Conservation (phyloP, 495 filamentous ascomycete genomes). For the Hyaloscypha finlandica region DNA sequence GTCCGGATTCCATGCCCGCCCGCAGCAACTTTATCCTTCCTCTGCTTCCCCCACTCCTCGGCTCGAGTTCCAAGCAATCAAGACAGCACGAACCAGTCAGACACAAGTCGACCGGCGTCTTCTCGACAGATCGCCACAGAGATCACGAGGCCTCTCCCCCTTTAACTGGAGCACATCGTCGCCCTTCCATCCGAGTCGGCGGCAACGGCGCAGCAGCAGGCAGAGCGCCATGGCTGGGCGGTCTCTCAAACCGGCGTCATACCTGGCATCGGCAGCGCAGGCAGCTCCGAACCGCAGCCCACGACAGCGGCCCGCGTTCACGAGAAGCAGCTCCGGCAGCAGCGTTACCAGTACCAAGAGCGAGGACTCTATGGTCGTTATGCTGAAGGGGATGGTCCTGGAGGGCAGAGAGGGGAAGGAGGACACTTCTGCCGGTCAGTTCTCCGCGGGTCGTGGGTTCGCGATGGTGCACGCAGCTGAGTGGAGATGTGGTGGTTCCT, state of each 20-base stretch:
- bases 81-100: not conserved
- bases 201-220: not conserved
- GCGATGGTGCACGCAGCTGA: constrained; percentile 1
- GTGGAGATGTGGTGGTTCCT: not conserved
- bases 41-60: not conserved
- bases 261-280: constrained; percentile 38
- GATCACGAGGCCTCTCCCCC: not conserved
- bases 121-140: not conserved
- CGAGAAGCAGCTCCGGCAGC: constrained; percentile 6
- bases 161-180: not conserved
- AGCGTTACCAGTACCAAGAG: constrained; percentile 13
- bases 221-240: constrained; percentile 31
- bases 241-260: constrained; percentile 42
- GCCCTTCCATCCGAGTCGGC: not conserved
- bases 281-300: constrained; percentile 25
- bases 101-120: not conserved
- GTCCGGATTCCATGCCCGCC: not conserved
- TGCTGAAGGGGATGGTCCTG: not conserved
- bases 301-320: constrained; percentile 14
- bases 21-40: constrained; percentile 8
- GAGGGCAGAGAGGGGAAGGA: not conserved
- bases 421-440: not conserved
- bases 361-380: constrained; percentile 7
- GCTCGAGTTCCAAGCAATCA: constrained; percentile 12
- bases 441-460: not conserved